phyloP scores from a whole-genome alignment of 164 flowering plant genomes.

The Liriodendron chinense region DNA sequence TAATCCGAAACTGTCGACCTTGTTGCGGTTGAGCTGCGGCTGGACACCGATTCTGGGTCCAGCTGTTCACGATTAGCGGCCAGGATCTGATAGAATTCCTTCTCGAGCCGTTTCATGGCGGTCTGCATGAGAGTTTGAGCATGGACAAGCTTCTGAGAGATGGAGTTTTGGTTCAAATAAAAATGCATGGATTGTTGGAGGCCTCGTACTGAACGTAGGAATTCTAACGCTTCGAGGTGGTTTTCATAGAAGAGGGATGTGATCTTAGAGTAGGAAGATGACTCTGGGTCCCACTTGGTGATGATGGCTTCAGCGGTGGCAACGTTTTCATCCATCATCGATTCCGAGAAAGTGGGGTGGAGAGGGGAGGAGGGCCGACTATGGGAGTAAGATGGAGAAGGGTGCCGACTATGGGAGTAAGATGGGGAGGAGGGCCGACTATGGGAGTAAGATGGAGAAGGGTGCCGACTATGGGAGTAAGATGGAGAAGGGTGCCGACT shows the following conservation, averaged over 20 bases:
- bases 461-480: slow-evolving; percentile 4
- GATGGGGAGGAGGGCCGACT: slow-evolving; percentile 1
- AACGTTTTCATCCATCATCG: slow-evolving; percentile 37
- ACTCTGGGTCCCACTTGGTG: slow-evolving; percentile 54
- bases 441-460: neutral
- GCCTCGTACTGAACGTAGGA: slow-evolving; percentile 38
- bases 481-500: neutral
- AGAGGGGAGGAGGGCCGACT: neutral
- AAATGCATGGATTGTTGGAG: slow-evolving; percentile 67
- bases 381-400: slow-evolving; percentile 7
- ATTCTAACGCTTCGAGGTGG: slow-evolving; percentile 53
- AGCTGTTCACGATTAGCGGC: slow-evolving; percentile 57
- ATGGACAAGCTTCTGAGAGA: slow-evolving; percentile 24
- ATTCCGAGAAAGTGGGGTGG: slow-evolving; percentile 24
- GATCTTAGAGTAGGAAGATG: slow-evolving; percentile 17
- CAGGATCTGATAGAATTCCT: slow-evolving; percentile 67
- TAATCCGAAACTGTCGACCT: slow-evolving; percentile 13
- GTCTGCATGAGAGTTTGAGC: slow-evolving; percentile 58
- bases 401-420: neutral
- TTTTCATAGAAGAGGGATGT: slow-evolving; percentile 38
- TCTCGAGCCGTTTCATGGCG: slow-evolving; percentile 65
- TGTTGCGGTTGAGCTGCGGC: slow-evolving; percentile 41
- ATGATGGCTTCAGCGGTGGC: slow-evolving; percentile 44
- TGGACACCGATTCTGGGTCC: slow-evolving; percentile 46
- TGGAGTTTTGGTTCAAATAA: slow-evolving; percentile 23